Evolutionary conservation across 2,329 filamentous ascomycete species (phyloP), one percentile per base, ranked within the genome.

Genomic region (Cytospora piceae): DNA sequence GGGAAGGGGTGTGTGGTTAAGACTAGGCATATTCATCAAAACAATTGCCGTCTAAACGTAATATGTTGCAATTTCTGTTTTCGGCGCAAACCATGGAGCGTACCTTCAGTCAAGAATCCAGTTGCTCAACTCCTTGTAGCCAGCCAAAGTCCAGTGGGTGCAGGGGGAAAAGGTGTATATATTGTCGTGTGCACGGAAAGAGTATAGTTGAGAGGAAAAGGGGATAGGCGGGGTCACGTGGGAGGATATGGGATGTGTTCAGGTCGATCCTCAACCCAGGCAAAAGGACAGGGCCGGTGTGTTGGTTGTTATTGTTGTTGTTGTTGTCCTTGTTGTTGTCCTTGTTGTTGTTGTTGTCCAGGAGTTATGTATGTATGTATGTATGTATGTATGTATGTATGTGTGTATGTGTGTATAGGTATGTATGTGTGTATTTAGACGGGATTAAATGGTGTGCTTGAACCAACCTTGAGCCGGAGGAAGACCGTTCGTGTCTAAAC

Each of bases 21-120:
- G 42, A 31, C 31, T 24, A 5, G 14, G 12, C n/a, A 17, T 7
- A 7, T 52, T 17, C 24, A 17, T 15, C 6, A 24, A 14, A 42
- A 20, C 17, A 3, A 42, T 56, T 29, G 54, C 32, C 64, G 29
- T 46, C 27, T 54, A 32, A 53, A 29, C 27, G 27, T 29, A 29
- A 29, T 46, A 6, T 55, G 8, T 22, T 42, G 31, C 22, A 24
- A 54, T 61, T 24, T 22, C n/a, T 49, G n/a, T 27, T 24, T 29
- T 29, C 62, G 52, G 58, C 58, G 59, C 55, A 60, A 42, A 65
- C 42, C 56, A 64, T 42, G 62, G 64, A 64, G 65, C 62, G 65
- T 65, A 67, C 65, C 65, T 67, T 67, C 65, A 65, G 62, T 56
- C 37, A 54, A 15, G 54, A 57, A 65, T 67, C 65, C 65, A 67